Base-by-base conservation (phyloP, 176 grass and related monocot species). In the Rhynchospora breviuscula region DNA sequence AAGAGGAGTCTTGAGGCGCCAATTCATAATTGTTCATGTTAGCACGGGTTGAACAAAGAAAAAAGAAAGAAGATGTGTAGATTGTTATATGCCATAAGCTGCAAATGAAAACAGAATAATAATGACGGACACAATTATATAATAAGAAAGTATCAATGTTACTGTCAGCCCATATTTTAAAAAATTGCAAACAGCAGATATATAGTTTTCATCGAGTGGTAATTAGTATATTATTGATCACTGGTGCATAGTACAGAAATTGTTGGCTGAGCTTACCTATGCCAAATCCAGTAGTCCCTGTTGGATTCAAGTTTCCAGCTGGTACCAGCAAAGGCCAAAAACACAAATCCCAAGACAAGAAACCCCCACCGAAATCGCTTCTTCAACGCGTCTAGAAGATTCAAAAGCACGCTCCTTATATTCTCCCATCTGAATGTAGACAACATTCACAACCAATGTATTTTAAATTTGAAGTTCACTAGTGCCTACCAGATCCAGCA, bases 21-120 rank as follows among this genome's bases (percentile, higher is more conserved):
- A 91, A 75, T 76, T 98, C 92, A 67, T 98, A 93, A 80, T 84
- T 87, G 25, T 68, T 84, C 46, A 66, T 66, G 60, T 84, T 76
- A 40, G 83, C 59, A 57, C 89, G 86, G 72, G 82, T 81, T 78
- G 96, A 95, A 45, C 88, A 98, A 51, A 98, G 57, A 84, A 98
- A 98, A 85, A 98, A 93, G 90, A 98, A 98, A 2, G 95, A 95
- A 52, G 95, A 95, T 21, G 91, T 98, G 82, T 93, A 98, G 74
- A 95, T 98, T 21, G 89, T 95, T 83, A 98, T 93, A 85, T 98
- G 96, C 96, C 96, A 98, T 45, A 95, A 59, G 81, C 96, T 95
- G 92, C 88, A 91, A 45, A 17, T 31, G 84, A 85, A 68, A n/a
- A 67, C 82, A 54, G 0, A 81, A 80, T 79, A 63, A 85, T 83